Base-by-base conservation (phyloP, 306 rosid genomes). In the Cicer bijugum region DNA sequence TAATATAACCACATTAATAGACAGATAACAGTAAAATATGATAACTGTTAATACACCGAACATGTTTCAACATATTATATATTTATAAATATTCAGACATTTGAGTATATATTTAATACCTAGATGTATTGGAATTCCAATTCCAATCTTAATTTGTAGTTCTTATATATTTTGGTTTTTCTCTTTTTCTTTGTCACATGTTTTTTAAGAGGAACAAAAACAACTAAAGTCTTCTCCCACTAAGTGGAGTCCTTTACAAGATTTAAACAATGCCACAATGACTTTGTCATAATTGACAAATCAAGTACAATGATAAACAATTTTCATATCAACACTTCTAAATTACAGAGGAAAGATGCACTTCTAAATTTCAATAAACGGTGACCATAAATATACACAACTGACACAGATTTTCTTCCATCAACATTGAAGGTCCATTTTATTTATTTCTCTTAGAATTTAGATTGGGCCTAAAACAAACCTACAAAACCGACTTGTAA, bases 101-200 rank as follows among this genome's bases (percentile, higher is more conserved):
- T 8, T 11, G 17, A 20, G 1, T 69, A 15, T 48, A 52, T 62
- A 60, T 61, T 23, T 12, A 40, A 55, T 53, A 72, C 69, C 78
- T 12, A 72, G 63, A 72, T 50, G 38, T 53, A 64, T 11, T 62
- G 12, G 48, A 64, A 63, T 43, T 74, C 35, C 71, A 52, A 35
- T 60, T 68, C 19, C 71, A 52, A 35, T 61, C 14, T 69, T 76
- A 47, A 71, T 69, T 59, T 67, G 51, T 44, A 52, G 11, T 40
- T 73, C 19, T 44, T 66, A 58, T 23, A 15, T 45, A 20, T 15
- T 11, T 58, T 1, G 9, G 15, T 33, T 58, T 58, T 12, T 56
- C 8, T 23, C 20, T 12, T 12, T 58, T 58, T 58, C 17, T 58
- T 28, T 57, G 12, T 33, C 65, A 58, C 42, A 12, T 50, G 20